A percentile compares a stretch with the other conserved stretches of the same genome.
Conservation (phyloP, 148 eudicot genomes). For the Spergularia marina region DNA sequence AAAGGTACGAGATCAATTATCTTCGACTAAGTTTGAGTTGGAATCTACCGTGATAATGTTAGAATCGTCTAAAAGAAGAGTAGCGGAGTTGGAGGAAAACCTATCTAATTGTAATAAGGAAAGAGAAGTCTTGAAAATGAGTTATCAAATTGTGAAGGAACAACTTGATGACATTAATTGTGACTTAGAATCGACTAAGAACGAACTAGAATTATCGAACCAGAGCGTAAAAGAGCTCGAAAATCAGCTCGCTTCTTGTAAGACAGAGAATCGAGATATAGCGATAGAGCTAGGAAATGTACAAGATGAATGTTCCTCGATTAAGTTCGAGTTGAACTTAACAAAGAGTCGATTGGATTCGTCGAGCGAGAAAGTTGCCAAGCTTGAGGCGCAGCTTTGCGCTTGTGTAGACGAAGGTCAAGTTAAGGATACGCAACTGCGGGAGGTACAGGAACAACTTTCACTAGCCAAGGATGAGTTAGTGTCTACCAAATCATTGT, state of each 20-base stretch:
- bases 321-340: slow-evolving; percentile 12
- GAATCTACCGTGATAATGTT: not conserved
- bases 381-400: slow-evolving; percentile 13
- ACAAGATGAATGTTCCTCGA: slow-evolving; percentile 7
- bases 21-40: slow-evolving; percentile 1
- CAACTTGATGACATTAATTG: slow-evolving; percentile 1
- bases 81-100: slow-evolving; percentile 18
- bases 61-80: slow-evolving; percentile 13
- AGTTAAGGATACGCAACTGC: not conserved
- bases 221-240: slow-evolving; percentile 16
- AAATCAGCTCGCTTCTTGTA: slow-evolving; percentile 13
- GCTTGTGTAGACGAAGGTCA: slow-evolving; percentile 5
- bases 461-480: slow-evolving; percentile 19
- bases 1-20: slow-evolving; percentile 7
- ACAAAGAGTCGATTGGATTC: slow-evolving; percentile 4
- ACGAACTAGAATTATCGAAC: slow-evolving; percentile 15
- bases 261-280: slow-evolving; percentile 18
- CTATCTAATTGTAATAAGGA: slow-evolving; percentile 10
- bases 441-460: slow-evolving; percentile 8
- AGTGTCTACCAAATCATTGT: slow-evolving; percentile 2
- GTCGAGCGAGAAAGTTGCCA: not conserved
- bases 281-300: slow-evolving; percentile 7
- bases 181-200: slow-evolving; percentile 19
- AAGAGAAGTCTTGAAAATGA: not conserved
- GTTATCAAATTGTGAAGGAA: slow-evolving; percentile 7